These are phyloP conservation scores for Mortierella sp. DNA, from an alignment of 371 early-diverging fungal genomes.

Conservation along the genomic window DNA sequence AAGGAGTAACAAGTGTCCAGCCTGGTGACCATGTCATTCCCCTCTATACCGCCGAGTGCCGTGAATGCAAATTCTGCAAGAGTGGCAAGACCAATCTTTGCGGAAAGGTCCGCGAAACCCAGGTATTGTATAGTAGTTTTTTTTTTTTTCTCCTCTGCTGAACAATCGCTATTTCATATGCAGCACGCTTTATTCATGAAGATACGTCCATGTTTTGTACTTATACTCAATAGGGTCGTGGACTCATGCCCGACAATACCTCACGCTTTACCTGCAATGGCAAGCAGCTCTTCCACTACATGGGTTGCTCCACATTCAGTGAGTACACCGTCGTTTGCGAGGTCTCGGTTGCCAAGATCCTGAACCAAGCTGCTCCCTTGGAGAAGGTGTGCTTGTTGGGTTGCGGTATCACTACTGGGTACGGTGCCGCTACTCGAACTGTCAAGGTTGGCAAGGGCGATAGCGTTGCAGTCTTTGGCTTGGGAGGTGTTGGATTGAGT, in stretches of 20 bases:
- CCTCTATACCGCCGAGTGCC: constrained; percentile 93
- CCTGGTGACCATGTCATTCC: constrained; percentile 97
- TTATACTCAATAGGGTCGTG: constrained; percentile 69
- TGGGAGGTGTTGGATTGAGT: constrained; percentile 94
- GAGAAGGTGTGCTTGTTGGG: constrained; percentile 93
- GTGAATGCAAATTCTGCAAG: constrained; percentile 94
- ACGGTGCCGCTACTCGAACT: constrained; percentile 93
- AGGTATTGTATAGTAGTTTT: constrained; percentile 64
- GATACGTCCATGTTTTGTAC: too few species aligned
- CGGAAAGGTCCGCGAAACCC: constrained; percentile 89
- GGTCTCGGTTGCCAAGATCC: constrained; percentile 92
- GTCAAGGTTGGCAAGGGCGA: constrained; percentile 88
- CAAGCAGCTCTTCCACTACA: constrained; percentile 89
- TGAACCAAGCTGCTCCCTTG: constrained; percentile 75
- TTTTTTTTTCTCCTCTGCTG: too few species aligned
- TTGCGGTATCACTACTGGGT: constrained; percentile 96
- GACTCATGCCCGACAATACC: constrained; percentile 95
- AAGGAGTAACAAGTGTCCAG: constrained; percentile 91
- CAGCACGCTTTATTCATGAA: too few species aligned
- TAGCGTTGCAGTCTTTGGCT: constrained; percentile 91
- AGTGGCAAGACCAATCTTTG: constrained; percentile 97
- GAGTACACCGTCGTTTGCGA: constrained; percentile 96
- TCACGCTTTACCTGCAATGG: constrained; percentile 94
- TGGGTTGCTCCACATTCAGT: constrained; percentile 96
- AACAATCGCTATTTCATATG: too few species aligned